Base-by-base conservation (phyloP, 257 asterid genomes). In the Ballota nigra region DNA sequence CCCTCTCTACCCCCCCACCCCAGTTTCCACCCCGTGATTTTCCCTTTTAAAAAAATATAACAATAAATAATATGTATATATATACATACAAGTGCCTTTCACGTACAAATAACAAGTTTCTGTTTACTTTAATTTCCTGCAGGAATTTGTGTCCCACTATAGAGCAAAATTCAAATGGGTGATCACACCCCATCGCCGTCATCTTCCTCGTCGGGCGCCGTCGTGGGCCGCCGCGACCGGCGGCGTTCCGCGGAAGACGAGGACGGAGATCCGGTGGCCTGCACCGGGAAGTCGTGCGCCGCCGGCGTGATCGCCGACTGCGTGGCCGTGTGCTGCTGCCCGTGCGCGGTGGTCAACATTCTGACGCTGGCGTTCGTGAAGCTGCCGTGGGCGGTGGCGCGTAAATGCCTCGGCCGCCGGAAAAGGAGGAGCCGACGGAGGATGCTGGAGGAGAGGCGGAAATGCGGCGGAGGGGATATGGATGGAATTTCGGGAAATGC, bases 251-350 rank as follows among this genome's bases (percentile, higher is more conserved):
- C 13, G 51, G 91, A 77, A 0, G 92, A 77, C n/a, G 79, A 19
- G 18, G 79, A 20, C 15, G 91, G 79, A 26, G 90, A 77, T 67
- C 62, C 67, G 66, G 78, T 72, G 15, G 75, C 82, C 52, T 90
- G 98, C 83, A 85, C 94, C 15, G 96, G 95, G 18, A 81, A 78
- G 55, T 79, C 85, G 73, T 93, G 97, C 85, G 79, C 96, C 16
- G 97, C 88, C 40, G 96, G 92, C 9, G 83, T 84, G 72, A 86
- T 93, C 74, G 97, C 97, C 13, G 98, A 91, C 82, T 93, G 98
- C 77, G 96, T 93, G 15, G 98, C 97, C 31, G 86, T 93, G 2
- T 91, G 97, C 74, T 93, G 97, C 78, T 93, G 98, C 63, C 98
- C 98, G 1, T 91, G 96, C 81, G 91, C 96, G 7, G 90, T 93